Evolutionary conservation across 257 asterid species (phyloP), one percentile per base, ranked within the genome.

Genomic region (Henckelia pumila): DNA sequence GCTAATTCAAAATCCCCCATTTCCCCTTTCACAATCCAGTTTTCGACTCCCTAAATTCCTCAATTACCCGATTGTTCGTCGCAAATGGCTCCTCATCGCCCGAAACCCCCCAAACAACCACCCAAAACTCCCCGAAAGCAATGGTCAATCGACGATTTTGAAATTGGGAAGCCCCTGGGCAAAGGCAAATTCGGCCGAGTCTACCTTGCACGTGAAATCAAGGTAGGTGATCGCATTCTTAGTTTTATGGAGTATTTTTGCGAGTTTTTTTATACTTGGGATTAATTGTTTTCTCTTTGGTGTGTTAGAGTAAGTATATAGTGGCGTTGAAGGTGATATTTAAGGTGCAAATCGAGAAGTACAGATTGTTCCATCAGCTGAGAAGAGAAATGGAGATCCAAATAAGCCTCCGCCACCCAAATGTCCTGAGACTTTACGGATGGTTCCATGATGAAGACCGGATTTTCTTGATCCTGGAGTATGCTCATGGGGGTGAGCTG

Each of bases 341-440:
- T 78, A 94, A 87, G 81, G 89, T 80, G 84, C 99, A 91, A 47
- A 81, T 91, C 14, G 95, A 86, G 63, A 91, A 89, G 83, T 85
- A 91, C 77, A 74, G 79, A 63, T 71, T 94, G 80, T 84, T 83
- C 58, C 88, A 89, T 72, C 99, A 94, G 72, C 68, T 94, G 71
- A 73, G 78, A 68, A 86, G 99, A 77, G 99, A 94, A 68, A 88
- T 94, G 98, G 95, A 88, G 84, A 94, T 94, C 66, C 98, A 94
- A 37, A 83, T 75, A 14, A 68, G 75, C 76, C 95, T 88, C 66
- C 80, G 82, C 14, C 99, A 88, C 66, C 96, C 97, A 2, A 94
- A 91, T 50, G 86, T 94, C 47, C 75, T 94, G 71, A 77, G 93
- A 55, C 84, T 94, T 9, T 81, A 75, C 65, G 99, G 99, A n/a